phyloP scores from a whole-genome alignment of 1,284 basidiomycete genomes.

The Gastroboletus turbinatus region DNA sequence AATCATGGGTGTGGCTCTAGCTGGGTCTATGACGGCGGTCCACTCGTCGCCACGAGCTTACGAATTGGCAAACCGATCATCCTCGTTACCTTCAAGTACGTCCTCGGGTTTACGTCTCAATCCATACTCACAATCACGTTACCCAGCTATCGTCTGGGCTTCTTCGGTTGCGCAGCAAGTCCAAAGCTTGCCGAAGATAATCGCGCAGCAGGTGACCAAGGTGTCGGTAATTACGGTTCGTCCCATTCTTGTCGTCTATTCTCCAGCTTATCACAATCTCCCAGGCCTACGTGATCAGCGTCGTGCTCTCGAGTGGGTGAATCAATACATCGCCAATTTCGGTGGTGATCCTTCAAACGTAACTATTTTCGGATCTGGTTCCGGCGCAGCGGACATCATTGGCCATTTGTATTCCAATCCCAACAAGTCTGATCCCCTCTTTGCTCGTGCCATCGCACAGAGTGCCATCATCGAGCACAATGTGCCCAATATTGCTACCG shows the following conservation, averaged over 20 bases:
- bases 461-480: constrained; percentile 61
- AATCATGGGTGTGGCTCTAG: constrained; percentile 69
- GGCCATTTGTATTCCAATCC: constrained; percentile 62
- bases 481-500: constrained; percentile 55
- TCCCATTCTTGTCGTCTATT: constrained; percentile 11
- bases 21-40: constrained; percentile 73
- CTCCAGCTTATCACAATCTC: constrained; percentile 1
- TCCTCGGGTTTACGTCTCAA: constrained; percentile 21
- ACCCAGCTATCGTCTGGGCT: constrained; percentile 67
- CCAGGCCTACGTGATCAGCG: constrained; percentile 70
- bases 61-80: constrained; percentile 61
- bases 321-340: constrained; percentile 62
- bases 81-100: constrained; percentile 74
- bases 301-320: constrained; percentile 68
- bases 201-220: constrained; percentile 56
- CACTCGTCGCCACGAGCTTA: constrained; percentile 66
- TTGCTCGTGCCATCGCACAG: constrained; percentile 67
- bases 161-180: constrained; percentile 71
- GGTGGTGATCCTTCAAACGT: constrained; percentile 72
- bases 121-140: constrained; percentile 15
- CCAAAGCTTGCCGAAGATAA: constrained; percentile 66
- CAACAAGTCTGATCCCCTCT: constrained; percentile 60
- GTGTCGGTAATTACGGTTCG: constrained; percentile 75
- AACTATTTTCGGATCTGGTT: constrained; percentile 68
- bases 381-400: constrained; percentile 73